Evolutionary conservation across 352 stramenopile genomes (phyloP), one percentile per base, ranked within the genome.

Genomic region (Globisporangium alternatum): DNA sequence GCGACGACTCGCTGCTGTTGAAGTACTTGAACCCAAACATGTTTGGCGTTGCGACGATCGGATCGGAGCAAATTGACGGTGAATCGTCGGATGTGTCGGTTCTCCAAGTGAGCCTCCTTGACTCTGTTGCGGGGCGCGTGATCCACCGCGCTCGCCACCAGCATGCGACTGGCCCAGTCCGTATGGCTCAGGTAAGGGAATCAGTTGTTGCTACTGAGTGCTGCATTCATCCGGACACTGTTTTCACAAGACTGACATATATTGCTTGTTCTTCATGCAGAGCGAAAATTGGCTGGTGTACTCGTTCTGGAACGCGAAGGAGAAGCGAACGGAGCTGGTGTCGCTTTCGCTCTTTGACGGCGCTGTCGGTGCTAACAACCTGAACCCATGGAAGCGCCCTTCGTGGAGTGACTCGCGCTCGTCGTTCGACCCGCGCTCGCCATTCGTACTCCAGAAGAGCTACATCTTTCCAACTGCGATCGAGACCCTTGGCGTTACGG

Each of bases 1-100:
- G 97, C 55, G 97, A 99, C 71, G 95, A 98, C 72, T 98, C 96
- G 43, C 72, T 99, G 28, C 71, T 99, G 33, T 77, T 99, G 56
- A 99, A 99, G 77, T 99, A 99, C 75, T 68, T 99, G 44, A 99
- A 99, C 76, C 96, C 97, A 39, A 96, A 99, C 70, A 77, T 99
- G 55, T 90, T 96, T 47, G 91, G 93, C 1, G 66, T 99, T 47
- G 84, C 96, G 15, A 98, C 95, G 8, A 71, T 97, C 48, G 66
- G 78, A 7, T 77, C 66, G 3, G 84, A 94, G 58, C 39, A 57
- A 33, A 63, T 76, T 7, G 70, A 70, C 35, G 66, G 65, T 28
- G 84, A 74, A 51, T 30, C 47, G 10, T 67, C 82, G 43, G 65
- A 56, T 13, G 64, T 77, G 12, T 68, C 79, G 21, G 79, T 90